Conservation (phyloP, 306 rosid species). For the Crataegus laevigata region DNA sequence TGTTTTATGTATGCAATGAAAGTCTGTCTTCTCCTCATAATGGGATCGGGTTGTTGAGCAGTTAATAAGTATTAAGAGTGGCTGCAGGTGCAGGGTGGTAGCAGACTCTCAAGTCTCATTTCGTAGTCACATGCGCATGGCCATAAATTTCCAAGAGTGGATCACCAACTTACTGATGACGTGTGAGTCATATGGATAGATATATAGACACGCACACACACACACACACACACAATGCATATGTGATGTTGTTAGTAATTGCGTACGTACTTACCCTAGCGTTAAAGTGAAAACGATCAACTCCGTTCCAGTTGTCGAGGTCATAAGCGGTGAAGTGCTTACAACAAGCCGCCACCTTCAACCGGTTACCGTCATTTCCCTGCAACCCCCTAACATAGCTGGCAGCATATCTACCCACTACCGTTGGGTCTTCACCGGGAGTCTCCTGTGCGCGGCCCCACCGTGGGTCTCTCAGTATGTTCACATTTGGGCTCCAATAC, state of each 20-base stretch:
- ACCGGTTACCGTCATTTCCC: constrained; percentile 53
- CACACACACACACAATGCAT: background rate
- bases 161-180: background rate
- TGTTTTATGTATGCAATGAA: too few species aligned
- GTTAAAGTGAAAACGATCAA: constrained; percentile 83
- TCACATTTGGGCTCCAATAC: constrained; percentile 91
- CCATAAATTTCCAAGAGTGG: background rate
- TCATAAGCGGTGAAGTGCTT: constrained; percentile 89
- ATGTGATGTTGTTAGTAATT: background rate
- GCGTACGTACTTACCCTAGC: constrained; percentile 42
- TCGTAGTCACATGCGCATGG: background rate
- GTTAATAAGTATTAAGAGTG: background rate
- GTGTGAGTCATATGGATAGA: background rate
- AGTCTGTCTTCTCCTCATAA: too few species aligned
- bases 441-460: constrained; percentile 99
- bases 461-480: constrained; percentile 80
- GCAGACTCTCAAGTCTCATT: background rate
- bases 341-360: constrained; percentile 90
- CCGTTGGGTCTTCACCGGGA: constrained; percentile 89
- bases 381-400: constrained; percentile 69
- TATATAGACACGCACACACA: too few species aligned
- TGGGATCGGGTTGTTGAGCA: background rate
- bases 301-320: constrained; percentile 84
- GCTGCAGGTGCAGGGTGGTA: background rate
- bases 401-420: constrained; percentile 72